These are phyloP conservation scores for Termitomyces bulborhizus DNA, from an alignment of 768 basidiomycete species.

Conservation along the genomic window DNA sequence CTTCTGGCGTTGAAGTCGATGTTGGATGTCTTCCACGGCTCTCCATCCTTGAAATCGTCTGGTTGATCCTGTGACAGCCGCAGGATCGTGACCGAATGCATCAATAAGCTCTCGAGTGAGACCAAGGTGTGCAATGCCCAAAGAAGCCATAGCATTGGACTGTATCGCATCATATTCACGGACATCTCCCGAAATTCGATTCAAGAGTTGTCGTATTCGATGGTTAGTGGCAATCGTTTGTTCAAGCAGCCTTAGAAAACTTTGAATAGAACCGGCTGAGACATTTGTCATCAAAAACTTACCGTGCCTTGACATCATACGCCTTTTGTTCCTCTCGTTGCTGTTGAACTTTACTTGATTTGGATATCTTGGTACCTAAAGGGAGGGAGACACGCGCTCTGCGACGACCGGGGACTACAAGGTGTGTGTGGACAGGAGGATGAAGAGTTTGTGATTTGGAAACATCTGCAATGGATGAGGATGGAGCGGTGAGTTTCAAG, in stretches of 20 bases:
- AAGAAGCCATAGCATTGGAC: constrained; percentile 38
- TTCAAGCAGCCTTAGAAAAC: constrained; percentile 46
- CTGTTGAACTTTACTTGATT: constrained; percentile 23
- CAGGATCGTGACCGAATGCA: constrained; percentile 71
- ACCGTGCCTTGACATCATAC: constrained; percentile 57
- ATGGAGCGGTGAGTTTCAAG: constrained; percentile 7
- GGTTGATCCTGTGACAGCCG: constrained; percentile 64
- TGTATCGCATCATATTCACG: constrained; percentile 63
- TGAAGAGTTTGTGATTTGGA: not conserved
- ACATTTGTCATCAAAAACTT: constrained; percentile 15
- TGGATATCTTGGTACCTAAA: constrained; percentile 17
- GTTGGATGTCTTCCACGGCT: constrained; percentile 71
- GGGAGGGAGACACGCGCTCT: constrained; percentile 22
- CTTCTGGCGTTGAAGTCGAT: constrained; percentile 56
- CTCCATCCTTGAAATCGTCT: constrained; percentile 58
- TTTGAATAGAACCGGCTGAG: not conserved
- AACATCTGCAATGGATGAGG: constrained; percentile 4
- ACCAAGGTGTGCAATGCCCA: constrained; percentile 39
- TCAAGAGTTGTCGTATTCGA: constrained; percentile 61
- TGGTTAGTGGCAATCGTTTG: constrained; percentile 57
- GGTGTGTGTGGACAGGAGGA: constrained; percentile 21
- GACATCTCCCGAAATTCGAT: constrained; percentile 54
- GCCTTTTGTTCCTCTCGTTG: constrained; percentile 38
- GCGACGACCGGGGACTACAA: constrained; percentile 22
- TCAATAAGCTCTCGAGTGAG: constrained; percentile 67